Evolutionary conservation across 352 stramenopile species (phyloP).

Genomic region (Pythium phragmitis): DNA sequence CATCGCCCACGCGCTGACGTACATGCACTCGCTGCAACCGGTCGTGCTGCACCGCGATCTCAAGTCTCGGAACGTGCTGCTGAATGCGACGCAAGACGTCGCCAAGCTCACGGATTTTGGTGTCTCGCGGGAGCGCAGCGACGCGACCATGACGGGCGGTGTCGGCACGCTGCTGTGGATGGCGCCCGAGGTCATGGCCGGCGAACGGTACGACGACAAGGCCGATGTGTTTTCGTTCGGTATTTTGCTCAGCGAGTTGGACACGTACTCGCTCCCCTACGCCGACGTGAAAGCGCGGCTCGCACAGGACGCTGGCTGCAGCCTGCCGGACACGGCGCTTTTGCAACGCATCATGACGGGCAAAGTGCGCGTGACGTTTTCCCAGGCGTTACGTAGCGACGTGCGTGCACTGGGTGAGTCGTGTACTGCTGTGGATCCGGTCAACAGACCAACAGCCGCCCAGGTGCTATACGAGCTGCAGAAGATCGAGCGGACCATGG

Average conservation of each 20-base stretch:
- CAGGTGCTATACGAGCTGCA: conserved; percentile 28
- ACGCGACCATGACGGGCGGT: conserved; percentile 27
- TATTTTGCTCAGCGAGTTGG: conserved; percentile 53
- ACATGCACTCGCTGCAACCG: conserved; percentile 45
- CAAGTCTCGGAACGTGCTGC: conserved; percentile 30
- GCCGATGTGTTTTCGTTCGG: conserved; percentile 61
- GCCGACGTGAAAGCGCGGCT: conserved; percentile 4
- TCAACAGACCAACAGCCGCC: conserved; percentile 37
- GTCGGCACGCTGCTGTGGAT: conserved; percentile 27
- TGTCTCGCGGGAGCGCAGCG: conserved; percentile 24
- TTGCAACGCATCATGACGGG: conserved; percentile 38
- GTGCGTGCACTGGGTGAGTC: conserved; percentile 35
- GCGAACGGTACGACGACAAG: conserved; percentile 39
- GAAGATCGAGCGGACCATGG: conserved; percentile 4
- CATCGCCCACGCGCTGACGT: conserved; percentile 42
- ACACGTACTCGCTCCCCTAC: conserved; percentile 36
- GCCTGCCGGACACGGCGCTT: conserved; percentile 23
- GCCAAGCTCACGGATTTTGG: conserved; percentile 59
- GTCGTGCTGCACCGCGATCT: conserved; percentile 36
- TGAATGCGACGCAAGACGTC: conserved; percentile 31
- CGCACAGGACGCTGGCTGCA: background rate
- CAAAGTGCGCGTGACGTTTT: conserved; percentile 28
- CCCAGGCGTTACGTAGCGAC: conserved; percentile 4
- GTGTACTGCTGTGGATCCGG: conserved; percentile 46
- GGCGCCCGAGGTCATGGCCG: conserved; percentile 36